A percentile compares a stretch with the other conserved stretches of the same genome.
phyloP scores from a whole-genome alignment of 352 stramenopile genomes.

The Plasmopara halstedii region DNA sequence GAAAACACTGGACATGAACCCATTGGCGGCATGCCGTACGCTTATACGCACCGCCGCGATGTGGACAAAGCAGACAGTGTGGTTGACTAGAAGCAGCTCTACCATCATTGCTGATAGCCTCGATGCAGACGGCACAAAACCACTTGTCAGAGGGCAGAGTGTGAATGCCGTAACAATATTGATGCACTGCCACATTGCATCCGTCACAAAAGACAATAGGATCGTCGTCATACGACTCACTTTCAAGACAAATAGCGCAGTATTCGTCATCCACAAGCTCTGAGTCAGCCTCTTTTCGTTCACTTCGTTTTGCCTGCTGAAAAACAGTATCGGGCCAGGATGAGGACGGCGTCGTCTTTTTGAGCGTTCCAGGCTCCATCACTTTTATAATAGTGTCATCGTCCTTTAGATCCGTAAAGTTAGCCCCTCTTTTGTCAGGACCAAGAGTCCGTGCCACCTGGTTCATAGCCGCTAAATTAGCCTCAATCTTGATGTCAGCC shows the following conservation, averaged over 20 bases:
- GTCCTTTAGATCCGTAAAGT: constrained; percentile 4
- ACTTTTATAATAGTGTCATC: background rate
- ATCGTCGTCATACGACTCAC: constrained; percentile 82
- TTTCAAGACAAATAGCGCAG: constrained; percentile 76
- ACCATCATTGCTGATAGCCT: background rate
- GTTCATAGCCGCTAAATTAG: constrained; percentile 4
- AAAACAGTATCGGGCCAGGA: background rate
- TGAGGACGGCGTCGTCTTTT: background rate
- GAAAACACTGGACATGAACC: constrained; percentile 81
- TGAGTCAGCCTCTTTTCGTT: constrained; percentile 10
- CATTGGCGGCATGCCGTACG: constrained; percentile 53
- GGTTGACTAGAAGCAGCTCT: background rate
- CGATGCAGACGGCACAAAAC: constrained; percentile 69
- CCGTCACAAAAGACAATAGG: constrained; percentile 88
- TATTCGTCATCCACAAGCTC: constrained; percentile 25
- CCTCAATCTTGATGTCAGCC: constrained; percentile 6
- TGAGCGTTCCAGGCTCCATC: background rate
- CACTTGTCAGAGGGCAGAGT: constrained; percentile 64
- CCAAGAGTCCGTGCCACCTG: background rate
- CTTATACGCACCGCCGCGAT: constrained; percentile 57
- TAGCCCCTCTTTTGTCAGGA: background rate
- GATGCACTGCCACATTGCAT: constrained; percentile 81
- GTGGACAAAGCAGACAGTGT: constrained; percentile 57
- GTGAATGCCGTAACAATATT: constrained; percentile 84
- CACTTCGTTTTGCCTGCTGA: constrained; percentile 1